phyloP scores from a whole-genome alignment of 2,329 filamentous ascomycete genomes.

The Oidium heveae region DNA sequence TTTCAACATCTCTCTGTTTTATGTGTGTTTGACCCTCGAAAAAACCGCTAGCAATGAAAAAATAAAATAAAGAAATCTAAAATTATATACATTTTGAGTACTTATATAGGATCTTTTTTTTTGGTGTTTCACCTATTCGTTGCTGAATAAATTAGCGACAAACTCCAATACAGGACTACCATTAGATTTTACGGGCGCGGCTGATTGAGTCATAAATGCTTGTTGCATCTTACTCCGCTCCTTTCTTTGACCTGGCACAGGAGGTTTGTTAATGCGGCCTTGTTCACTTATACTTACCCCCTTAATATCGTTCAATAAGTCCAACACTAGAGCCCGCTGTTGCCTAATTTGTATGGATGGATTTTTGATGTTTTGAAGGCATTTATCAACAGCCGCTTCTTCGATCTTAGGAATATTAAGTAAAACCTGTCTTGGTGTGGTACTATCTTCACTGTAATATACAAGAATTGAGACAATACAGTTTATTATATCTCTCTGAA shows the following conservation, averaged over 20 bases:
- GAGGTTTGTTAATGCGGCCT: conserved; percentile 45
- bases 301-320: conserved; percentile 63
- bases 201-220: conserved; percentile 32
- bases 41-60: no score
- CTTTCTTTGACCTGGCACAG: conserved; percentile 18
- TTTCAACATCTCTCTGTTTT: no score
- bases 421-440: conserved; percentile 52
- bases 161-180: conserved; percentile 11
- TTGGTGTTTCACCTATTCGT: no score
- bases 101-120: no score
- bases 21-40: no score
- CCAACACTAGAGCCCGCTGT: conserved; percentile 59
- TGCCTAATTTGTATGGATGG: conserved; percentile 39
- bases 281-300: conserved; percentile 85
- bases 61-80: no score
- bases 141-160: conserved; percentile 5
- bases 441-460: conserved; percentile 43
- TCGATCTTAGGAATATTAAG: conserved; percentile 56
- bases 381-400: conserved; percentile 36
- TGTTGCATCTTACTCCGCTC: conserved; percentile 35
- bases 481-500: conserved; percentile 73
- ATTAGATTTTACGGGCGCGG: conserved; percentile 1
- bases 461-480: conserved; percentile 70
- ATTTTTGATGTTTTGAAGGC: conserved; percentile 33
- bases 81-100: no score